These are phyloP conservation scores for Blastobotrys aristatus DNA, from an alignment of 1,139 yeast genomes.

Conservation along the genomic window DNA sequence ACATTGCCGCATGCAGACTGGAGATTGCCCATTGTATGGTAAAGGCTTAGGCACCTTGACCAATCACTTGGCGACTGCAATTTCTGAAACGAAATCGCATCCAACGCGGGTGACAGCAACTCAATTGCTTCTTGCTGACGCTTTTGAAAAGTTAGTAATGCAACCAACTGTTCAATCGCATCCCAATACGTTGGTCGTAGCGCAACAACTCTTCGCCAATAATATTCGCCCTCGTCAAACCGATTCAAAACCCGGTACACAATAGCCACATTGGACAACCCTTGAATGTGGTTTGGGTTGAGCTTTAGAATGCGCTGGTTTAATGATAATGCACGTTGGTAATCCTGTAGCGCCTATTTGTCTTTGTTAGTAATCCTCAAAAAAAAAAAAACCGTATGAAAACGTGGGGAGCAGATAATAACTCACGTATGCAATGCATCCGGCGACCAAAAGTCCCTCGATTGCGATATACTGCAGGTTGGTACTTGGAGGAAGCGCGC, in stretches of 20 bases:
- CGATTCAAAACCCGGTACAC: slow-evolving; percentile 20
- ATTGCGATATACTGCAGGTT: slow-evolving; percentile 14
- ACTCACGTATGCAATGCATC: slow-evolving; percentile 28
- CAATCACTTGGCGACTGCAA: slow-evolving; percentile 18
- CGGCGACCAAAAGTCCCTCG: slow-evolving; percentile 28
- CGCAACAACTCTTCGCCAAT: slow-evolving; percentile 23
- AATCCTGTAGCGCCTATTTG: slow-evolving; percentile 19
- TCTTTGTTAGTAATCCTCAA: slow-evolving; percentile 8
- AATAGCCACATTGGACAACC: slow-evolving; percentile 25
- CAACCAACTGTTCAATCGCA: slow-evolving; percentile 28
- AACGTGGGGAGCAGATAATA: not conserved
- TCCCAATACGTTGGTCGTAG: slow-evolving; percentile 26
- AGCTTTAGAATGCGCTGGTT: slow-evolving; percentile 17
- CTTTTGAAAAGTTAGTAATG: slow-evolving; percentile 21
- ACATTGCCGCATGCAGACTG: slow-evolving; percentile 20
- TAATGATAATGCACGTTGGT: slow-evolving; percentile 19
- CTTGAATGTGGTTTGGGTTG: slow-evolving; percentile 23
- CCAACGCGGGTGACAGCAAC: slow-evolving; percentile 17
- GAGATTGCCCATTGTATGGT: slow-evolving; percentile 30
- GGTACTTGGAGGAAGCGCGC: slow-evolving; percentile 8
- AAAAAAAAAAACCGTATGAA: not conserved
- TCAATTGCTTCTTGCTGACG: slow-evolving; percentile 23
- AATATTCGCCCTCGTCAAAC: slow-evolving; percentile 20
- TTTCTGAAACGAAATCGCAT: slow-evolving; percentile 14
- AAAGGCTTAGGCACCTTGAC: slow-evolving; percentile 27